Evolutionary conservation across 768 basidiomycete species (phyloP), one percentile per base, ranked within the genome.

Genomic region (Antrodiella citrinella): DNA sequence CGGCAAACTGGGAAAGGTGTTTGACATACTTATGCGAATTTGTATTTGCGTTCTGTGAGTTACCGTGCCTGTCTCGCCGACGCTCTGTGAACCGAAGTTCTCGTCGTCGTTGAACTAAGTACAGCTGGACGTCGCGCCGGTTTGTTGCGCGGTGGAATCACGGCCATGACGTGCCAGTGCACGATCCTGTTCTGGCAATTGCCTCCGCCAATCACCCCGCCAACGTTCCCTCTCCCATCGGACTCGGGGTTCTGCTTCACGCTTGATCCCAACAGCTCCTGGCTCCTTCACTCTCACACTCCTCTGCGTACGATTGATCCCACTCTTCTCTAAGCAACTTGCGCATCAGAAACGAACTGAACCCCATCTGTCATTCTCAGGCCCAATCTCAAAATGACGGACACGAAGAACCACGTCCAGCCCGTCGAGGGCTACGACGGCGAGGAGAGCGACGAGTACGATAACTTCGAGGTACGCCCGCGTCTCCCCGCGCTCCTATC

Each of bases 391-490:
- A 35, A 35, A 35, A 35, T 35, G 30, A 35, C 30, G 30, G 30
- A 35, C 7, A 35, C 54, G 21, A 54, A 54, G 41, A 54, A 51
- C 26, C 30, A 18, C 4, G 45, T 30, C 24, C 38, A 51, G 45
- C 50, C 50, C 21, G 47, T 54, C 12, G 48, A 51, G 22, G 54
- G 48, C 3, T 49, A 54, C 3, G 57, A 57, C 26, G 59, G 53
- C 4, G 62, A 65, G 51, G 63, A 65, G 53, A 62, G 61, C 53
- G 63, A 65, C 56, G 63, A 59, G 18, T 65, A 62, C 48, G 63
- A 64, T 23, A 55, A 59, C 46, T 42, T 64, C 21, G 59, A 58
- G 54, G 56, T 57, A 20, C 13, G 54, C 18, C 25, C 9, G 4
- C 23, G 7, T 11, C 5, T 24, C 42, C 45, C 26, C 25, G 24